These are phyloP conservation scores for Halenospora varia DNA, from an alignment of 495 filamentous ascomycete genomes.

Conservation along the genomic window DNA sequence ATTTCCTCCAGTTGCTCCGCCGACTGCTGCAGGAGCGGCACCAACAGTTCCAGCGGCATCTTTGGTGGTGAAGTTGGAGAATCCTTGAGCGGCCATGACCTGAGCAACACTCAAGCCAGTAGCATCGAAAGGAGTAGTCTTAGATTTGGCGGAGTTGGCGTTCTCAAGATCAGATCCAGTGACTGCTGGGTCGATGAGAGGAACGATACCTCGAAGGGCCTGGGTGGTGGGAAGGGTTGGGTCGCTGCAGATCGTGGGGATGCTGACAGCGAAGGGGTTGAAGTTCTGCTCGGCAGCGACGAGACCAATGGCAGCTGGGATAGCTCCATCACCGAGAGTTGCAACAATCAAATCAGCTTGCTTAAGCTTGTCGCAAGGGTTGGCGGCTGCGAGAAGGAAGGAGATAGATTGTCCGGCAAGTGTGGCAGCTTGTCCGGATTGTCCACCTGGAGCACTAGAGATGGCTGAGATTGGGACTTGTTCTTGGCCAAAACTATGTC, in stretches of 20 bases:
- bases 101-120: slow-evolving; percentile 52
- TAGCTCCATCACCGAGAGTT: slow-evolving; percentile 47
- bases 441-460: slow-evolving; percentile 5
- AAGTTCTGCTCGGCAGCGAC: slow-evolving; percentile 68
- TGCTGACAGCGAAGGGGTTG: slow-evolving; percentile 53
- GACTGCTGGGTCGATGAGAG: slow-evolving; percentile 55
- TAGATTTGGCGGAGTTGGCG: slow-evolving; percentile 45
- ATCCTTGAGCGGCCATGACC: slow-evolving; percentile 46
- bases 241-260: slow-evolving; percentile 56
- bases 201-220: slow-evolving; percentile 55
- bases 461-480: slow-evolving; percentile 23
- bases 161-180: slow-evolving; percentile 47
- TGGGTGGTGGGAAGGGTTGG: slow-evolving; percentile 50
- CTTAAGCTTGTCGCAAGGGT: slow-evolving; percentile 24
- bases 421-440: slow-evolving; percentile 21
- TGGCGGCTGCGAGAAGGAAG: slow-evolving; percentile 21
- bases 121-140: slow-evolving; percentile 47
- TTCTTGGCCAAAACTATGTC: slow-evolving; percentile 23
- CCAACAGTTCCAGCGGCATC: slow-evolving; percentile 14
- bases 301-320: slow-evolving; percentile 52
- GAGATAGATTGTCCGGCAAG: slow-evolving; percentile 20
- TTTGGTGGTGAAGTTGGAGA: slow-evolving; percentile 47
- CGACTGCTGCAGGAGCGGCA: slow-evolving; percentile 5
- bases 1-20: not conserved
- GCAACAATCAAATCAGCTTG: slow-evolving; percentile 56